Base-by-base conservation (phyloP, 2,329 filamentous ascomycete species). In the Pyrenophora graminea region DNA sequence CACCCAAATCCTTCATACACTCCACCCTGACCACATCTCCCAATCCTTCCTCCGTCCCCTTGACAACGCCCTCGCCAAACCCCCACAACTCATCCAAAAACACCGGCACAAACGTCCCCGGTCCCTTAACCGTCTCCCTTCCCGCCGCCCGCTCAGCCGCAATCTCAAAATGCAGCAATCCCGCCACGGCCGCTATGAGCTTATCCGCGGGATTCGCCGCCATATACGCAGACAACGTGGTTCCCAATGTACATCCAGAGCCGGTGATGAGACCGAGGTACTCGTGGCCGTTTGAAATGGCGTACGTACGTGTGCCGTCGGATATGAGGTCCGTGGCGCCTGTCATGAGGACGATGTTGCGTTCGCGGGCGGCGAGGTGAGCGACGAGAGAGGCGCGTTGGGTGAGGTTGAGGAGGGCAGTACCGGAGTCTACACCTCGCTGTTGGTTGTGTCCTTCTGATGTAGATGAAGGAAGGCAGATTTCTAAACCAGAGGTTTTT, bases 101-200 rank as follows among this genome's bases (percentile, higher is more conserved):
- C 0, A 87, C 87, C 0, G 91, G 88, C 10, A 95, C 85, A 76
- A 97, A 97, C 0, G 86, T 90, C 0, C 93, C 93, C 0, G 93
- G 91, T 0, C 93, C 93, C 51, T 79, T 80, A 3, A 94, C 90
- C 56, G 86, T 81, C 0, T 76, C 72, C 45, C 84, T 76, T 7
- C 53, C 52, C 2, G 78, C 81, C n/a, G 84, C 84, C n/a, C 76
- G 74, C 75, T 93, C 87, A 0, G 90, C 89, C 1, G 86, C 86
- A 58, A 89, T 82, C 70, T 94, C 91, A 68, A 88, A 97, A 69
- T 91, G 82, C 58, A 94, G 71, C 15, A 95, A 74, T 0, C 81
- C 92, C 0, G 90, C 85, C 1, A 96, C 69, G 0, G 86, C 84
- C 4, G 90, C 90, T 1, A 85, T 73, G n/a, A 97, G 77, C 66